Evolutionary conservation across 768 basidiomycete species (phyloP), one percentile per base, ranked within the genome.

Genomic region (Lentinus brumalis): DNA sequence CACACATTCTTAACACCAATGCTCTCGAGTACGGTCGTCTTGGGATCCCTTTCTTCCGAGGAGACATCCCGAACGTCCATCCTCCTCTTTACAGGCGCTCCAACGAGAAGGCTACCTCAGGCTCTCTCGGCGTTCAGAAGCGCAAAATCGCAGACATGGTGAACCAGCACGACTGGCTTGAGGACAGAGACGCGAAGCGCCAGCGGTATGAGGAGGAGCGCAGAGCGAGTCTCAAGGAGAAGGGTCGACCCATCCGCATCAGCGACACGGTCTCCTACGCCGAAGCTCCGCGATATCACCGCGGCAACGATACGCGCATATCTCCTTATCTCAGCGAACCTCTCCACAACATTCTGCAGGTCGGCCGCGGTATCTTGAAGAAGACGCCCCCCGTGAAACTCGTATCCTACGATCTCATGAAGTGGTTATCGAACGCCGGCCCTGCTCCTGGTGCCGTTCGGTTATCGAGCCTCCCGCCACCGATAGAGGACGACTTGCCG

Each of bases 1-100:
- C 58, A 11, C 45, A 68, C 32, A 60, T 70, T 52, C 59, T 66
- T 18, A 61, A 60, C 47, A 44, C 3, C 18, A 70, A 70, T 46
- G 57, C 54, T 3, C 39, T 59, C 2, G 53, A 46, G 32, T 63
- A 59, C 32, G 35, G 46, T 4, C 26, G 49, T 11, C 35, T 50
- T 18, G 68, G 66, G 16, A 38, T 64, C 9, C 57, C 60, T 16
- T 64, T 62, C 56, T 50, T 26, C 21, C 46, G 54, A 11, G 14
- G 42, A 32, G 63, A 67, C 35, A 30, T 42, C n/a, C 5, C 21
- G 4, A 18, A 26, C 8, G 14, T 59, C 10, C n/a, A 3, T 11
- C 47, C 56, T 1, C 62, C 60, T 31, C 16, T 7, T 16, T 61
- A 52, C 59, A 60, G 58, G 47, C 61, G 61, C 16, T 9, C n/a